Evolutionary conservation across 352 stramenopile species (phyloP).

Genomic region (Stramenopiles sp.): DNA sequence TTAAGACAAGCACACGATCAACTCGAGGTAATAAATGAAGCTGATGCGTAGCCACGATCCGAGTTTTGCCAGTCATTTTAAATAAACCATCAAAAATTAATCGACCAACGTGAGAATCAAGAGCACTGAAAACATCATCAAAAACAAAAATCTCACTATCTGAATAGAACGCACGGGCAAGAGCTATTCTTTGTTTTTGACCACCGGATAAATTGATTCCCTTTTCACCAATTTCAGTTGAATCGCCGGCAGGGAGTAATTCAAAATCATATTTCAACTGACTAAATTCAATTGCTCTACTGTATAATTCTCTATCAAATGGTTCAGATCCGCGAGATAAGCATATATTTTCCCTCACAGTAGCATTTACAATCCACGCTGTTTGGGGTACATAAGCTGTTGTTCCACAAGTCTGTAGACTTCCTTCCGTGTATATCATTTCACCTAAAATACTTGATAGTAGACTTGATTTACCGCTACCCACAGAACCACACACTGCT

Average conservation of each 20-base stretch:
- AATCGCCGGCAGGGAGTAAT: constrained; percentile 41
- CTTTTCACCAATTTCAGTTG: constrained; percentile 85
- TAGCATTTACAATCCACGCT: constrained; percentile 80
- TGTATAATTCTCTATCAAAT: constrained; percentile 29
- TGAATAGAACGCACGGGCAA: constrained; percentile 66
- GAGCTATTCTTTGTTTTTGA: constrained; percentile 34
- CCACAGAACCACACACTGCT: constrained; percentile 31
- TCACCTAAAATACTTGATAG: constrained; percentile 32
- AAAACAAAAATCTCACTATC: constrained; percentile 70
- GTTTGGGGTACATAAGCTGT: constrained; percentile 65
- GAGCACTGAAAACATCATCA: constrained; percentile 70
- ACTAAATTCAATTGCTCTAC: constrained; percentile 26
- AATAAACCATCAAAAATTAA: constrained; percentile 76
- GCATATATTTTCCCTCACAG: constrained; percentile 69
- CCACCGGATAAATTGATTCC: constrained; percentile 83
- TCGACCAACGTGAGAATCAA: constrained; percentile 74
- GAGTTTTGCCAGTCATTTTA: constrained; percentile 30
- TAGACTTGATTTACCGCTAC: constrained; percentile 22
- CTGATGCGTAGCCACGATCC: constrained; percentile 64
- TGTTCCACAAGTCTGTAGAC: constrained; percentile 23
- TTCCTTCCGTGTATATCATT: constrained; percentile 20
- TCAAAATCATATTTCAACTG: constrained; percentile 31
- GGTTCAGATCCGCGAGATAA: constrained; percentile 53
- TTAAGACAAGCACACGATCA: constrained; percentile 30
- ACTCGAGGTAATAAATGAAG: constrained; percentile 39